phyloP scores from a whole-genome alignment of 2,329 filamentous ascomycete species.

The Penicillium sp. region DNA sequence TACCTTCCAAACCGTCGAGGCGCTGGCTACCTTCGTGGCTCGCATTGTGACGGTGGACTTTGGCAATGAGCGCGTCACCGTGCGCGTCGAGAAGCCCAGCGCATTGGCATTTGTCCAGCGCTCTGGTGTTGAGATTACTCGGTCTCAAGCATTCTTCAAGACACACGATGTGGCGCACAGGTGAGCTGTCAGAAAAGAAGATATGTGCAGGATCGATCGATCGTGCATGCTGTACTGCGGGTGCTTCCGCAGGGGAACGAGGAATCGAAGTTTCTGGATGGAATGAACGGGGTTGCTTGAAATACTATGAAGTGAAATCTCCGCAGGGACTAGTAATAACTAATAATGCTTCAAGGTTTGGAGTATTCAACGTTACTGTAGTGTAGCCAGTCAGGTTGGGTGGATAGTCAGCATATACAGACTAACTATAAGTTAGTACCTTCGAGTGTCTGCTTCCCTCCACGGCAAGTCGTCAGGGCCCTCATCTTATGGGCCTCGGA shows the following conservation, averaged over 20 bases:
- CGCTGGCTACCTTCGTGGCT: conserved; percentile 52
- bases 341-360: neutral
- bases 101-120: conserved; percentile 53
- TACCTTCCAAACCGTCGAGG: conserved; percentile 54
- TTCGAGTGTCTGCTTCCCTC: neutral
- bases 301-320: neutral
- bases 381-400: neutral
- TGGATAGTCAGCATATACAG: neutral
- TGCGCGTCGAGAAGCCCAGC: conserved; percentile 53
- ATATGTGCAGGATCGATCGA: neutral
- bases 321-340: neutral
- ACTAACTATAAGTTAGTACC: neutral
- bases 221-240: neutral
- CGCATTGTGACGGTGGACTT: conserved; percentile 50
- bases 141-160: conserved; percentile 49
- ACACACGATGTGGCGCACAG: conserved; percentile 17
- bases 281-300: neutral
- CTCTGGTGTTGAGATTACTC: conserved; percentile 53
- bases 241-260: neutral
- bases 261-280: neutral
- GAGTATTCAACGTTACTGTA: neutral
- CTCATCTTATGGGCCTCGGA: neutral
- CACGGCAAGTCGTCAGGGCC: neutral
- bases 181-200: conserved; percentile 15
- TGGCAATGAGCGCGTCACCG: conserved; percentile 49